phyloP scores from a whole-genome alignment of 2,329 filamentous ascomycete genomes.

The Hymenoscyphus repandus region DNA sequence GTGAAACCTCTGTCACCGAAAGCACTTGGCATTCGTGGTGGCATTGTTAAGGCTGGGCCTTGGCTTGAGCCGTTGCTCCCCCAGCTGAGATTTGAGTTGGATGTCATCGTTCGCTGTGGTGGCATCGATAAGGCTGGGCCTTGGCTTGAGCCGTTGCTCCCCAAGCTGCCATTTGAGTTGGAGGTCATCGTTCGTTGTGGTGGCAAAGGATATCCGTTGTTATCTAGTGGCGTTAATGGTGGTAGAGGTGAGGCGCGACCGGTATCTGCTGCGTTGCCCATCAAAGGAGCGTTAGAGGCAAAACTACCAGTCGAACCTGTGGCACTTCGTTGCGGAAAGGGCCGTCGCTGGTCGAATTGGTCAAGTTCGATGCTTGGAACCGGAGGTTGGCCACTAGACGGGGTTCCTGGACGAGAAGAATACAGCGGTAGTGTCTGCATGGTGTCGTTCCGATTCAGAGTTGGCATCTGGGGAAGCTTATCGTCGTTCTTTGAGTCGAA shows the following conservation, averaged over 20 bases:
- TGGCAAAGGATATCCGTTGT: slow-evolving; percentile 15
- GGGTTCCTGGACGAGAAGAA: slow-evolving; percentile 52
- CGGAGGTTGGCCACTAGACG: slow-evolving; percentile 31
- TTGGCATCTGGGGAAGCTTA: slow-evolving; percentile 53
- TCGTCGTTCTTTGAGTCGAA: slow-evolving; percentile 47
- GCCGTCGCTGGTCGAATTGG: slow-evolving; percentile 47
- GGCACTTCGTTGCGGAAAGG: slow-evolving; percentile 40
- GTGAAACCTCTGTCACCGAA: slow-evolving; percentile 28
- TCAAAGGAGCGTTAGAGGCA: slow-evolving; percentile 57
- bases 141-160: slow-evolving; percentile 9
- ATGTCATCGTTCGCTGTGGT: slow-evolving; percentile 24
- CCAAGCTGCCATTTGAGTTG: slow-evolving; percentile 22
- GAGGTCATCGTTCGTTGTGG: slow-evolving; percentile 27
- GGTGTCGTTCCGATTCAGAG: slow-evolving; percentile 54
- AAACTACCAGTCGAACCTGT: slow-evolving; percentile 55
- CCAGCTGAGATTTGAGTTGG: slow-evolving; percentile 20
- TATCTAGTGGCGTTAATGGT: slow-evolving; percentile 24
- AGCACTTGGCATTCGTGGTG: slow-evolving; percentile 26
- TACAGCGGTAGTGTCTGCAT: slow-evolving; percentile 58
- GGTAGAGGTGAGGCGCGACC: slow-evolving; percentile 25
- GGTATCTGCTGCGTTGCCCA: slow-evolving; percentile 54
- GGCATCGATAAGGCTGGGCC: slow-evolving; percentile 5
- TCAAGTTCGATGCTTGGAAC: slow-evolving; percentile 47
- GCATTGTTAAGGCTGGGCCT: slow-evolving; percentile 2
- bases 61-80: slow-evolving; percentile 13